These are phyloP conservation scores for Rubroboletus satanas DNA, from an alignment of 768 basidiomycete genomes.

Conservation along the genomic window DNA sequence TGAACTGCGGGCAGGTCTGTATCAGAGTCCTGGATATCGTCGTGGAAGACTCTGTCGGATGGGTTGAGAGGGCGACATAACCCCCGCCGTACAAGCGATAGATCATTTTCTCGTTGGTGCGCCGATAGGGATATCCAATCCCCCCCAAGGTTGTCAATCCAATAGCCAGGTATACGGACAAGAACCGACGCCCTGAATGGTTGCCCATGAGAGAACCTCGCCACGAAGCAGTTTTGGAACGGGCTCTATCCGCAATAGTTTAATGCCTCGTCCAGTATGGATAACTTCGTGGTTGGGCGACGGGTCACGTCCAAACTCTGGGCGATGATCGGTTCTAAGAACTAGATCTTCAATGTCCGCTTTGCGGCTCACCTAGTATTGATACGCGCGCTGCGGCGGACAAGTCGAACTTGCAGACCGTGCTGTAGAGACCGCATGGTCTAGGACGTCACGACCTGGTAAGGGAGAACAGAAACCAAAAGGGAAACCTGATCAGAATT, in stretches of 20 bases:
- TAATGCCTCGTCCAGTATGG: constrained; percentile 9
- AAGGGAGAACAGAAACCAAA: constrained; percentile 13
- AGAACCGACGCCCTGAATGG: constrained; percentile 19
- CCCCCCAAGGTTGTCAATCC: constrained; percentile 21
- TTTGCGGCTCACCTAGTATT: constrained; percentile 18
- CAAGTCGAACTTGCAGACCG: constrained; percentile 1
- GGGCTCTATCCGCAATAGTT: constrained; percentile 21
- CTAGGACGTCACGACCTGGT: constrained; percentile 10
- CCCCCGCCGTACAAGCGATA: constrained; percentile 29
- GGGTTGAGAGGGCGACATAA: constrained; percentile 18
- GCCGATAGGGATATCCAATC: constrained; percentile 10
- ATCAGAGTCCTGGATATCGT: constrained; percentile 42
- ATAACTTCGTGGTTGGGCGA: constrained; percentile 4
- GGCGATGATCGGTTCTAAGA: background rate
- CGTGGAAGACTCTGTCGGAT: constrained; percentile 35
- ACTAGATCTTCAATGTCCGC: constrained; percentile 15
- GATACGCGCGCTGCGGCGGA: constrained; percentile 8
- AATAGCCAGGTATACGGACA: constrained; percentile 21
- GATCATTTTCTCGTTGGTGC: constrained; percentile 32
- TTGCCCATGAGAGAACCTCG: constrained; percentile 25
- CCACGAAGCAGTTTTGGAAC: constrained; percentile 19
- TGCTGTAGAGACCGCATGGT: background rate
- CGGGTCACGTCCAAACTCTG: background rate
- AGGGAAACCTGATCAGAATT: constrained; percentile 5
- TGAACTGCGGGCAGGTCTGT: constrained; percentile 36